Percentiles rank a stretch among this genome's conserved stretches.
Conservation (phyloP, 768 basidiomycete species). For the Leucogyrophana mollusca region DNA sequence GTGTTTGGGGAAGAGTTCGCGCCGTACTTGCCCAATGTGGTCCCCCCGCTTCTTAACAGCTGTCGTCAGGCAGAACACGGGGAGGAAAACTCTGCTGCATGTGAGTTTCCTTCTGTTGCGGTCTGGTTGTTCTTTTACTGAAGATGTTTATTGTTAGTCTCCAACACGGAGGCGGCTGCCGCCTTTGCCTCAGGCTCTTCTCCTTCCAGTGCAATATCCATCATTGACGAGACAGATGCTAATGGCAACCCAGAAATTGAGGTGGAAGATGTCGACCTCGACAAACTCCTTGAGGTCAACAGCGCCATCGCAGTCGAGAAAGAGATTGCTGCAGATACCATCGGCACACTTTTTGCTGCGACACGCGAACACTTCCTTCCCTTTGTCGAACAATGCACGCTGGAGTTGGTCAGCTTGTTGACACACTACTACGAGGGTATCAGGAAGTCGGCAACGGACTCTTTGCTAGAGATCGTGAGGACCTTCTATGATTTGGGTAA, state of each 20-base stretch:
- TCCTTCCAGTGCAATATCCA: conserved; percentile 64
- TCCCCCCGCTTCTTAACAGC: conserved; percentile 81
- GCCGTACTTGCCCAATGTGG: conserved; percentile 78
- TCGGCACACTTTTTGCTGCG: conserved; percentile 85
- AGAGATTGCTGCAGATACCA: conserved; percentile 96
- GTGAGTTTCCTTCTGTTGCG: conserved; percentile 33
- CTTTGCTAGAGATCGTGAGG: conserved; percentile 83
- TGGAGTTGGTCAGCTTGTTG: conserved; percentile 77
- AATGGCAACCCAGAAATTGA: conserved; percentile 62
- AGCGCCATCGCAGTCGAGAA: conserved; percentile 98
- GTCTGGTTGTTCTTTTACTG: not conserved
- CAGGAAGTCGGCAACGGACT: conserved; percentile 87
- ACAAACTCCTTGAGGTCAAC: conserved; percentile 89
- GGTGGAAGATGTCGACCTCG: conserved; percentile 77
- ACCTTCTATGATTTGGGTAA: conserved; percentile 90
- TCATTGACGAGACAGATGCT: conserved; percentile 52
- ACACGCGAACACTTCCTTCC: conserved; percentile 86
- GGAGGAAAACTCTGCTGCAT: conserved; percentile 44
- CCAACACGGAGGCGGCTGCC: conserved; percentile 51
- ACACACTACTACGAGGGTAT: conserved; percentile 98
- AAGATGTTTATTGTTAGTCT: conserved; percentile 31
- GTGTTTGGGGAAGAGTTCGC: conserved; percentile 96
- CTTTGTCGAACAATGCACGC: conserved; percentile 78
- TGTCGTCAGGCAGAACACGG: conserved; percentile 83
- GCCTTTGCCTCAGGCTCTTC: conserved; percentile 76